Evolutionary conservation across 2,329 filamentous ascomycete species (phyloP), one percentile per base, ranked within the genome.

Genomic region (Lachnellula willkommii): DNA sequence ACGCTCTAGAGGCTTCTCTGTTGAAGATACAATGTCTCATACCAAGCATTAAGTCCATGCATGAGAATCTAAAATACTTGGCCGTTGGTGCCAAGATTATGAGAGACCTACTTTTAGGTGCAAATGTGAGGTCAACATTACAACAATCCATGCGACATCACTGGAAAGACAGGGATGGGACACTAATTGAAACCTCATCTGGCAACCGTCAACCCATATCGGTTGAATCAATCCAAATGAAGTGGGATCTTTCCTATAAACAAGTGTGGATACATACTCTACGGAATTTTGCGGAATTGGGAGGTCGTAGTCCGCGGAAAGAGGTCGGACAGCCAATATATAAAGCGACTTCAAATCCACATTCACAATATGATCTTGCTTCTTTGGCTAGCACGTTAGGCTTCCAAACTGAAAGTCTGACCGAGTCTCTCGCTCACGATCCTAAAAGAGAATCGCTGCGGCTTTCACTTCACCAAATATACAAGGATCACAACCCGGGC

Each of bases 181-280:
- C 7, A 22, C 8, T 28, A 17, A 28, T 22, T n/a, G 24, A 28
- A 28, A 22, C 22, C 14, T 7, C 45, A 47, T 9, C 8, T 9
- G 17, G 24, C n/a, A n/a, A n/a, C 8, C 26, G 20, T 1, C 39
- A 14, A 14, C 17, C 7, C 45, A 39, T 40, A 47, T 2, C 2
- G n/a, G 15, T 8, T 47, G 12, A 56, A 22, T 8, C 12, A n/a
- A 20, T 20, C 7, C 35, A 37, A 7, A 37, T 37, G 7, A 37
- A 37, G 35, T 53, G 54, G 54, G 20, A 53, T 7, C 14, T 54
- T 39, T 26, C 36, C 32, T 57, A 57, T 40, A 40, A 50, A 37
- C 50, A 57, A 47, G 14, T 57, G 7, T 57, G 39, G 55, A 49
- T 57, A 17, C 28, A 15, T 49, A 47, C 42, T 17, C 40, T 57